These are phyloP conservation scores for Psilocybe azurescens DNA, from an alignment of 768 basidiomycete genomes.

Conservation along the genomic window DNA sequence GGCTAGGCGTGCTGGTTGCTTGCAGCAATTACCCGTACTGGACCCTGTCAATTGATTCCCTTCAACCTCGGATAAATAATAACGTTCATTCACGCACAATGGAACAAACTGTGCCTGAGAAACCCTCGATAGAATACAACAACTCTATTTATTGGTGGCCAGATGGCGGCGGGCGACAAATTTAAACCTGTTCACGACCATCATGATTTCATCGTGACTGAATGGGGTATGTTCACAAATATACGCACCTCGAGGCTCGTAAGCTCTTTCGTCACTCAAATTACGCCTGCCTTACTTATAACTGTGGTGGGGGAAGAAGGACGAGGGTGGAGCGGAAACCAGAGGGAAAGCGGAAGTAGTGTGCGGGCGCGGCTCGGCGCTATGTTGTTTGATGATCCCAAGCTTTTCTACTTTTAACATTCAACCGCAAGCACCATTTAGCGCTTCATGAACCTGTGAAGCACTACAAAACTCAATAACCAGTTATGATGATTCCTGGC, in stretches of 20 bases:
- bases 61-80: conserved; percentile 4
- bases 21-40: neutral
- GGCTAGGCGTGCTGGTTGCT: neutral
- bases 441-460: conserved; percentile 7
- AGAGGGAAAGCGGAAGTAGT: neutral
- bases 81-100: neutral
- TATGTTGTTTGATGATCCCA: neutral
- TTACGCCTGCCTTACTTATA: neutral
- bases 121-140: neutral
- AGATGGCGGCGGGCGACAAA: neutral
- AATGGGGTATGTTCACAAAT: neutral
- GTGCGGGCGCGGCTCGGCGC: neutral
- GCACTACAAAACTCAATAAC: neutral
- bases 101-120: conserved; percentile 4
- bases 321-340: neutral
- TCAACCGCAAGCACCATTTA: neutral
- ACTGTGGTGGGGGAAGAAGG: neutral
- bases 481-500: neutral
- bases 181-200: neutral
- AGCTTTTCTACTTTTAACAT: neutral
- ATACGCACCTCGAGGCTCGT: neutral
- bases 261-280: neutral
- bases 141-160: neutral
- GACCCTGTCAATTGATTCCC: conserved; percentile 7
- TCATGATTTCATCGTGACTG: conserved; percentile 1